phyloP scores from a whole-genome alignment of 768 basidiomycete genomes.

The Piloderma croceum region DNA sequence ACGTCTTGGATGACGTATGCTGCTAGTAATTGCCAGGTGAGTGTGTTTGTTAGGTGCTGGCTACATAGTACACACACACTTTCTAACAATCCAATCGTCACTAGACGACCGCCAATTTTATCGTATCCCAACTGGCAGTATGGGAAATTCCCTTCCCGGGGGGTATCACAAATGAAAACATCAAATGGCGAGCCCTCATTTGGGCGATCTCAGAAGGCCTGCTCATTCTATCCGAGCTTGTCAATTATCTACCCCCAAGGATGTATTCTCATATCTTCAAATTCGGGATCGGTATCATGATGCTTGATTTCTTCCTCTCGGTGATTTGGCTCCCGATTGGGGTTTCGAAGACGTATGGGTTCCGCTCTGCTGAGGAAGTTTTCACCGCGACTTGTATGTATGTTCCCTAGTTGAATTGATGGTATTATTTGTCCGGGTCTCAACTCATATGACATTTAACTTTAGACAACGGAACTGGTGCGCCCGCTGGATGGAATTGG shows the following conservation, averaged over 20 bases:
- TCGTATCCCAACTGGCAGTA: slow-evolving; percentile 77
- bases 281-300: slow-evolving; percentile 65
- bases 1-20: slow-evolving; percentile 56
- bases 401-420: no score
- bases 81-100: no score
- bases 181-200: slow-evolving; percentile 82
- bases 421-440: slow-evolving; percentile 7
- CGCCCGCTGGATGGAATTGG: slow-evolving; percentile 50
- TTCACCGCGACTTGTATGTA: slow-evolving; percentile 45
- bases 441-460: slow-evolving; percentile 2
- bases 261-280: slow-evolving; percentile 74
- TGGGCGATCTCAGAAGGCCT: slow-evolving; percentile 79
- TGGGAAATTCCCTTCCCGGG: slow-evolving; percentile 83
- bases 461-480: slow-evolving; percentile 51
- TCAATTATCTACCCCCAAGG: slow-evolving; percentile 81
- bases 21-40: slow-evolving; percentile 45
- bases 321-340: slow-evolving; percentile 92
- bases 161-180: slow-evolving; percentile 58
- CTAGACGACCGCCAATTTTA: slow-evolving; percentile 88
- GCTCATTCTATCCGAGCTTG: slow-evolving; percentile 63
- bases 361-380: slow-evolving; percentile 43
- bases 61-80: slow-evolving; percentile 25
- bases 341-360: slow-evolving; percentile 54
- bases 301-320: slow-evolving; percentile 87
- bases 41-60: slow-evolving; percentile 23